Evolutionary conservation across 2,329 filamentous ascomycete species (phyloP).

Genomic region (Neocatenulostroma microsporum): DNA sequence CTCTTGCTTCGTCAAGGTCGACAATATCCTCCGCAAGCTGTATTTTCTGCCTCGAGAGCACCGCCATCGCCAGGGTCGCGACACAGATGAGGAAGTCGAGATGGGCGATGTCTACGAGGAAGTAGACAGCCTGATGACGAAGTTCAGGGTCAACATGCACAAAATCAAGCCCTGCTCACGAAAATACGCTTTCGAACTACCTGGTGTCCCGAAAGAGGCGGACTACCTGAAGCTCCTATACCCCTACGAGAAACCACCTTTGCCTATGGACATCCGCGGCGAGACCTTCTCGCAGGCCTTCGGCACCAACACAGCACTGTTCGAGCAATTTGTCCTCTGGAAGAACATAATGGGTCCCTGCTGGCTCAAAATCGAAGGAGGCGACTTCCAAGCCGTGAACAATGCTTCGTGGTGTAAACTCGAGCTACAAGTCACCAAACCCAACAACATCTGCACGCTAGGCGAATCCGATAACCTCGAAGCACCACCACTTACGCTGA

Average conservation of each 20-base stretch:
- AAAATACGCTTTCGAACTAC: constrained; percentile 93
- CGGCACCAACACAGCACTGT: constrained; percentile 84
- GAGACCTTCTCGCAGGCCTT: constrained; percentile 94
- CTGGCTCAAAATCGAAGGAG: constrained; percentile 85
- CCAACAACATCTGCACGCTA: constrained; percentile 63
- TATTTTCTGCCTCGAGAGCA: constrained; percentile 80
- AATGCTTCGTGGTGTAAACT: constrained; percentile 97
- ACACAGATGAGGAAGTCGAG: constrained; percentile 68
- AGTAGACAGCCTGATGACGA: constrained; percentile 80
- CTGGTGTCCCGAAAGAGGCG: constrained; percentile 75
- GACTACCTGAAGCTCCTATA: constrained; percentile 96
- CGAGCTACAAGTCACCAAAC: constrained; percentile 73
- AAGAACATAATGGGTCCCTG: constrained; percentile 99
- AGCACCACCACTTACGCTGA: constrained; percentile 81
- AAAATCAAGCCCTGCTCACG: constrained; percentile 86
- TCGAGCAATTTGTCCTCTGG: constrained; percentile 97
- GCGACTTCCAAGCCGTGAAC: constrained; percentile 74
- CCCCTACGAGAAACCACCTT: constrained; percentile 71
- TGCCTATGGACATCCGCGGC: constrained; percentile 65
- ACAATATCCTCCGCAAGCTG: constrained; percentile 86
- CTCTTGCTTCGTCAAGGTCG: constrained; percentile 92
- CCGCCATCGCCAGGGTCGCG: constrained; percentile 51
- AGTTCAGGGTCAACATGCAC: constrained; percentile 75
- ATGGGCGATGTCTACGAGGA: constrained; percentile 89
- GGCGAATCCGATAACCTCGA: constrained; percentile 75